Evolutionary conservation across 2,329 filamentous ascomycete genomes (phyloP), one percentile per base, ranked within the genome.

Genomic region (Aspergillus versicolor): DNA sequence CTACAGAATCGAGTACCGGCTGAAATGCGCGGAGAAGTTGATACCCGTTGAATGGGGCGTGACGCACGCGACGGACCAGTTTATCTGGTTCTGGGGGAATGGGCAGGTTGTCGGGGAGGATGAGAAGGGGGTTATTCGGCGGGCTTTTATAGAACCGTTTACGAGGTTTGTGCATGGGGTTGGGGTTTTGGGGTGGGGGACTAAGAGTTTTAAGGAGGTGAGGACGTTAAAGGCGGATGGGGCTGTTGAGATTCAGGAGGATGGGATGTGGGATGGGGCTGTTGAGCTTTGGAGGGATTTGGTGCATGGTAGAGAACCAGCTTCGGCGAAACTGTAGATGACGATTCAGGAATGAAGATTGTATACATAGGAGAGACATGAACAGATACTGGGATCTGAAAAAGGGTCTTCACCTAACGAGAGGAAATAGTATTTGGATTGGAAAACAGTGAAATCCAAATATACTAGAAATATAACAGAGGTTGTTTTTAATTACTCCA

Each of bases 11-110:
- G 79, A 85, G 48, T 83, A 78, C 75, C 75, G 82, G 4, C 76
- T 80, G 5, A 67, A 75, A 45, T 82, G 79, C 57, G 75, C 78
- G 3, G 77, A 80, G 45, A 60, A 63, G 5, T 60, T 62, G 3
- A 63, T 78, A 9, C 81, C 81, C 1, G 68, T 66, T 1, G 71
- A 76, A 42, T 84, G 79, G 77, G 81, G 79, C 2, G 81, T 81
- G 2, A 84, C 82, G 15, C 83, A 85, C 63, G 75, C 75, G 0
- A 80, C 79, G 0, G 82, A 85, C 59, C 74, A 80, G 64, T 70
- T 74, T 5, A 77, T 84, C 30, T 85, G 83, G 83, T 82, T 84
- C 56, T 84, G 78, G 77, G 83, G 82, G 0, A 76, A 80, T 60
- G 79, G 78, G 1, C 70, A 69, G 5, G 57, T 63, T 0, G 56